Evolutionary conservation across 2,329 filamentous ascomycete species (phyloP).

Genomic region (Leptodontidium sp.): DNA sequence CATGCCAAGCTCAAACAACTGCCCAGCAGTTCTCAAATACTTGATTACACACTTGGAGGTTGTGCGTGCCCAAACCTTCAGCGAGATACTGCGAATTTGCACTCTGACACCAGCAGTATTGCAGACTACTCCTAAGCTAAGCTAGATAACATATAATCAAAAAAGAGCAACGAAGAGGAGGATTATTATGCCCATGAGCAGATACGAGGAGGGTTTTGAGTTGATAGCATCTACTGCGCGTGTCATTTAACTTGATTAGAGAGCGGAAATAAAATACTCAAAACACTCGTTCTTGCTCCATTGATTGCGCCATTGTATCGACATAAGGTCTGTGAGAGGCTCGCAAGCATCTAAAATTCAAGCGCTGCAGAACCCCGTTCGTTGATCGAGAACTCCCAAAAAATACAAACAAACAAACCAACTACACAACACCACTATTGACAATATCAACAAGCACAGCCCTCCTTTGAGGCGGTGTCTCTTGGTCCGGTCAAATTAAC

Average conservation of each 20-base stretch:
- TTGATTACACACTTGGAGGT: no score
- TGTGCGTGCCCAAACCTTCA: no score
- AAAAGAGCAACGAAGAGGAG: no score
- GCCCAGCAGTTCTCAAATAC: no score
- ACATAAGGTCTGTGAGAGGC: conserved; percentile 36
- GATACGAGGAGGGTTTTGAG: no score
- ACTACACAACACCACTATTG: conserved; percentile 28
- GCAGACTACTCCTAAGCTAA: no score
- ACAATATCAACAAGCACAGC: conserved; percentile 78
- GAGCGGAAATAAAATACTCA: background rate
- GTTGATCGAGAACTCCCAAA: background rate
- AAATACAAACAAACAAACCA: conserved; percentile 31
- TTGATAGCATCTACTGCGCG: background rate
- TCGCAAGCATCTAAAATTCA: conserved; percentile 31
- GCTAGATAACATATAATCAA: no score
- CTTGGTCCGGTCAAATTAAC: conserved; percentile 83
- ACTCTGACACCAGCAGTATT: no score
- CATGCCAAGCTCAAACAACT: no score
- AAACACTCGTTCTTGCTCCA: conserved; percentile 4
- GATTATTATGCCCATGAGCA: no score
- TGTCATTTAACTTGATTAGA: background rate
- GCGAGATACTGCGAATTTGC: no score
- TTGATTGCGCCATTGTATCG: conserved; percentile 38
- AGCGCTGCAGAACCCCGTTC: no score
- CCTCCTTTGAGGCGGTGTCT: conserved; percentile 83